Percentiles rank a stretch among this genome's conserved stretches.
Conservation (phyloP, 2,329 filamentous ascomycete species). For the Podosphaera xanthii region DNA sequence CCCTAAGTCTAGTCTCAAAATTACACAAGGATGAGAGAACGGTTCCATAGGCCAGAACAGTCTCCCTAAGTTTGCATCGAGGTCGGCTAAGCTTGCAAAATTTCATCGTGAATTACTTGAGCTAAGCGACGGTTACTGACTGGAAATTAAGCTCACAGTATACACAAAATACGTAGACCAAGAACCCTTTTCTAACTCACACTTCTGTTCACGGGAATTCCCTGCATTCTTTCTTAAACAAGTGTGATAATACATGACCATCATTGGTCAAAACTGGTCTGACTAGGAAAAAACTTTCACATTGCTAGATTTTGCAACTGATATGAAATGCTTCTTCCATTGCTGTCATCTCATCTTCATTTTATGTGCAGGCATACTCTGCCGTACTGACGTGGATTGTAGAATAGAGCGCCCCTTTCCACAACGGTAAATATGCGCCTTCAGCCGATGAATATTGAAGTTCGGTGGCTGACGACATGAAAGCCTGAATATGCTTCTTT, state of each 20-base stretch:
- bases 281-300: neutral
- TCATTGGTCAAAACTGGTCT: neutral
- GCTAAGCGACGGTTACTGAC: neutral
- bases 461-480: too few species aligned
- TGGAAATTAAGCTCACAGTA: neutral
- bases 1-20: neutral
- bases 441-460: too few species aligned
- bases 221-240: neutral
- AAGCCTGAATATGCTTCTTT: too few species aligned
- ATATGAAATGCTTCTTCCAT: too few species aligned
- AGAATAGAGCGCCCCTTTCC: too few species aligned
- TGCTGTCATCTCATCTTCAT: too few species aligned
- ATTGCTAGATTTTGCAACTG: neutral
- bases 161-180: neutral
- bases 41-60: neutral
- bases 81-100: neutral
- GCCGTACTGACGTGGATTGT: too few species aligned
- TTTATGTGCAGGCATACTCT: too few species aligned
- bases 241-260: neutral
- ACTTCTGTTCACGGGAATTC: neutral
- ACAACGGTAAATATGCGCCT: too few species aligned
- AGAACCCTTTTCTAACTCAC: neutral
- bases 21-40: neutral
- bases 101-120: neutral
- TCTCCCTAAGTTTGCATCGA: neutral